These are phyloP conservation scores for Haplosporangium sp. DNA, from an alignment of 371 early-diverging fungal species.

Conservation along the genomic window DNA sequence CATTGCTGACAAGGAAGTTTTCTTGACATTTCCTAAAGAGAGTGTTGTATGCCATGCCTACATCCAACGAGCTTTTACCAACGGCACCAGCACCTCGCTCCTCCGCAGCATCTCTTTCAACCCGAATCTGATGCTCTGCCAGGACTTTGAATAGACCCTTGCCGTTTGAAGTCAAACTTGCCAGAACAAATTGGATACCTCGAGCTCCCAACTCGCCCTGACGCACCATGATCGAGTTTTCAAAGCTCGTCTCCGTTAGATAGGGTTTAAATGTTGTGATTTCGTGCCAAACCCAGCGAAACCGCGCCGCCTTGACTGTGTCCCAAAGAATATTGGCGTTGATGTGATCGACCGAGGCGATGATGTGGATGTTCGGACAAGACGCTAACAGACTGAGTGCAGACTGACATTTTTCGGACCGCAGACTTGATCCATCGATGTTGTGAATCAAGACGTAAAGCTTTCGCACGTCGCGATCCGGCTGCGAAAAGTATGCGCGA, in stretches of 20 bases:
- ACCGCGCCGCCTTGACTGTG: slow-evolving; percentile 69
- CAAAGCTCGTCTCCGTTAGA: slow-evolving; percentile 83
- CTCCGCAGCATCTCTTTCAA: slow-evolving; percentile 58
- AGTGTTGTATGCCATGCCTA: slow-evolving; percentile 70
- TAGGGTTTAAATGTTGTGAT: slow-evolving; percentile 88
- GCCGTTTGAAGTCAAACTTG: slow-evolving; percentile 85
- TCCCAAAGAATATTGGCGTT: slow-evolving; percentile 92
- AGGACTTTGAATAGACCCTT: slow-evolving; percentile 82
- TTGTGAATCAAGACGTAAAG: slow-evolving; percentile 89
- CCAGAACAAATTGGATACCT: slow-evolving; percentile 86
- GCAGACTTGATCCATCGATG: slow-evolving; percentile 88
- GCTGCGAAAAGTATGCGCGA: slow-evolving; percentile 66
- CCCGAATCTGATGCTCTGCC: slow-evolving; percentile 76
- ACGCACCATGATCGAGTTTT: slow-evolving; percentile 77
- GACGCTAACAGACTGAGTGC: slow-evolving; percentile 76
- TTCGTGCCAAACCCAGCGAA: slow-evolving; percentile 92
- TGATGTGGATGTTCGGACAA: slow-evolving; percentile 74
- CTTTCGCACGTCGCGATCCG: slow-evolving; percentile 60
- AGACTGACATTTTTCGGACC: slow-evolving; percentile 75
- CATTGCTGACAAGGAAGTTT: slow-evolving; percentile 84
- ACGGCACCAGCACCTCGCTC: slow-evolving; percentile 36
- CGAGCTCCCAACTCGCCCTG: slow-evolving; percentile 67
- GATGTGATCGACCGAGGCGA: slow-evolving; percentile 92
- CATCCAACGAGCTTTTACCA: slow-evolving; percentile 44
- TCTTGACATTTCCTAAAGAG: slow-evolving; percentile 83